phyloP scores from a whole-genome alignment of 352 stramenopile species.

The Phytopythium litorale region DNA sequence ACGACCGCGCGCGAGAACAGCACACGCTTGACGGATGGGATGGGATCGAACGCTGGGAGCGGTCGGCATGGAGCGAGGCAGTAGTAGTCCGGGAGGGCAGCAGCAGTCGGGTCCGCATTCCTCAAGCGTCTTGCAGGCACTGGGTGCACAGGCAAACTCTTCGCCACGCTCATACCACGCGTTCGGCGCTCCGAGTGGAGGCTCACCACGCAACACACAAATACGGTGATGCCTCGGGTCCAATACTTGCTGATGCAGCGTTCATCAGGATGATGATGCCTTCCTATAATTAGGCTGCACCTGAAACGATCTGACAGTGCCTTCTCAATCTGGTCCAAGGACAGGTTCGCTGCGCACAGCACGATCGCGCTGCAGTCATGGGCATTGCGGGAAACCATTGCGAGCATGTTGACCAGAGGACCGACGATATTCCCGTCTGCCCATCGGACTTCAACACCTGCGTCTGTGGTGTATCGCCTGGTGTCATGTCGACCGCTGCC shows the following conservation, averaged over 20 bases:
- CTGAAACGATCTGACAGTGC: too few relatives aligned
- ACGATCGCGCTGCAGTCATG: too few relatives aligned
- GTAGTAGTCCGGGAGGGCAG: not conserved
- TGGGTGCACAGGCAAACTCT: not conserved
- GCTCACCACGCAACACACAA: not conserved
- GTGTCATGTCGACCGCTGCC: not conserved
- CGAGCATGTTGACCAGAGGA: not conserved
- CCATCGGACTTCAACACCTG: not conserved
- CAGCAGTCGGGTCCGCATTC: not conserved
- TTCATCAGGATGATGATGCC: too few relatives aligned
- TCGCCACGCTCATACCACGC: not conserved
- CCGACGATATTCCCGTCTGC: not conserved
- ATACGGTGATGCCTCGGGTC: not conserved
- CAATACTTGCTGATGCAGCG: not conserved
- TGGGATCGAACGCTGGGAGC: slow-evolving; percentile 3
- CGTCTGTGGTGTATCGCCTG: not conserved
- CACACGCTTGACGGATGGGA: not conserved
- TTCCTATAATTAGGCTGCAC: too few relatives aligned
- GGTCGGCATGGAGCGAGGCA: not conserved
- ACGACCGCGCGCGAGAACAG: not conserved
- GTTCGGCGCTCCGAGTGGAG: not conserved
- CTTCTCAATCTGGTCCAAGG: too few relatives aligned
- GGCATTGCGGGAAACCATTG: not conserved
- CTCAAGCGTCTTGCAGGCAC: not conserved
- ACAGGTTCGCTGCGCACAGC: too few relatives aligned